Percentiles rank a stretch among this genome's conserved stretches.
Conservation (phyloP, 2,329 filamentous ascomycete genomes). For the Ilyonectria mors-panacis region DNA sequence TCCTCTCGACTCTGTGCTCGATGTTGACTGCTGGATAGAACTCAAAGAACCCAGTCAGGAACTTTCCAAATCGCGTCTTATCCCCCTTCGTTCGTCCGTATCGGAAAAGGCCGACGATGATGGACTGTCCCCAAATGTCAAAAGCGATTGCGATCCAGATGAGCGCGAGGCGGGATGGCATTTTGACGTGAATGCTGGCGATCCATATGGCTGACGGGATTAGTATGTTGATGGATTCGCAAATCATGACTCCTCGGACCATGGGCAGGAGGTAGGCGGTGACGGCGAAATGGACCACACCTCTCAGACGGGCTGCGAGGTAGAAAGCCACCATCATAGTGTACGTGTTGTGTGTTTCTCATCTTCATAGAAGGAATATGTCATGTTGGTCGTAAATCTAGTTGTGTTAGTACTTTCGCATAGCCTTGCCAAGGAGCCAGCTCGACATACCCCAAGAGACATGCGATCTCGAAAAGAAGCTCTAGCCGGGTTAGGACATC, state of each 20-base stretch:
- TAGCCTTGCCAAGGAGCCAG: neutral
- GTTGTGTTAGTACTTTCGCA: constrained; percentile 1
- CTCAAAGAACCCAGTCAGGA: constrained; percentile 62
- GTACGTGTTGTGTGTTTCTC: constrained; percentile 64
- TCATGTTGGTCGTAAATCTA: constrained; percentile 74
- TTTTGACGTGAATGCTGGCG: constrained; percentile 68
- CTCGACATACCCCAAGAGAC: constrained; percentile 65
- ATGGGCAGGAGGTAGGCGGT: constrained; percentile 68
- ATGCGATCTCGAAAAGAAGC: constrained; percentile 74
- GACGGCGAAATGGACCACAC: constrained; percentile 62
- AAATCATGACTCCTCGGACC: constrained; percentile 69
- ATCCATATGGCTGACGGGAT: constrained; percentile 72
- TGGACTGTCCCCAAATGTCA: constrained; percentile 65
- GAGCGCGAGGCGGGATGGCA: constrained; percentile 68
- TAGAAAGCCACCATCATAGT: constrained; percentile 73
- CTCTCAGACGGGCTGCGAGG: constrained; percentile 69
- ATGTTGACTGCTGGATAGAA: constrained; percentile 76
- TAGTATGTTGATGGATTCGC: constrained; percentile 59
- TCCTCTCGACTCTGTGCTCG: constrained; percentile 76
- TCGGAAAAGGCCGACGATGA: constrained; percentile 59
- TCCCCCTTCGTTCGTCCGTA: constrained; percentile 42
- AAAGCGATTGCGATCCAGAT: constrained; percentile 70
- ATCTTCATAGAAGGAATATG: constrained; percentile 65
- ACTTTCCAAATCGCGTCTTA: constrained; percentile 38
- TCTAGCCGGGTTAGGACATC: constrained; percentile 71